Evolutionary conservation across 2,329 filamentous ascomycete species (phyloP), one percentile per base, ranked within the genome.

Genomic region (Dichotomopilus funicola): DNA sequence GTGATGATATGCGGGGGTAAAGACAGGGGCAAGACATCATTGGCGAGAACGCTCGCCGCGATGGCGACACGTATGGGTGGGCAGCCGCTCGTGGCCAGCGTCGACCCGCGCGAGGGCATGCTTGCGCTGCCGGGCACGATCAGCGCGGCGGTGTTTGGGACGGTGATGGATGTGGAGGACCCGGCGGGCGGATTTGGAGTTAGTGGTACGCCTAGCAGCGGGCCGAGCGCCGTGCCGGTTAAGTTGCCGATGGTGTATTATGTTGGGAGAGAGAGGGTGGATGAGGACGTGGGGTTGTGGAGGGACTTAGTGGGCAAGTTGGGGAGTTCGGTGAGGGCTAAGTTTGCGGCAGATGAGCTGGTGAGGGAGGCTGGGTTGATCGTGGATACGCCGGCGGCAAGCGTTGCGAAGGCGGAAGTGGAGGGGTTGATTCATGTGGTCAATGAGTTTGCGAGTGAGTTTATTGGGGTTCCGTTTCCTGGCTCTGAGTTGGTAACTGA

Each of bases 221-320:
- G 92, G 0, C 91, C 94, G 0, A 94, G 87, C 63, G 82, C 85
- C 0, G 85, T 95, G 13, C 91, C 92, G 0, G 89, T 96, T 51
- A 97, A 96, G 75, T 78, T 96, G 64, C 94, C 94, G 5, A 74
- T 99, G 53, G 90, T 92, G 34, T 95, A 96, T 68, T 89, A 91
- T 71, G 95, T 89, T 69, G 92, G 94, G 12, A 76, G 87, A 60
- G 78, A 82, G 51, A 83, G 78, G 59, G 81, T 89, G 0, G 86
- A 90, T 63, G 87, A 90, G 49, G 87, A 90, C 58, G 77, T 81
- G 0, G 79, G 76, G 37, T 73, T 92, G 44, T 97, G 88, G 73
- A 87, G 83, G 66, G 80, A 85, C 10, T 73, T 96, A 58, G 75
- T 89, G 31, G 88, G 86, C 46, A 81, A 87, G 59, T 76, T 97